phyloP scores from a whole-genome alignment of 2,329 filamentous ascomycete species.

The Alternaria sp. region DNA sequence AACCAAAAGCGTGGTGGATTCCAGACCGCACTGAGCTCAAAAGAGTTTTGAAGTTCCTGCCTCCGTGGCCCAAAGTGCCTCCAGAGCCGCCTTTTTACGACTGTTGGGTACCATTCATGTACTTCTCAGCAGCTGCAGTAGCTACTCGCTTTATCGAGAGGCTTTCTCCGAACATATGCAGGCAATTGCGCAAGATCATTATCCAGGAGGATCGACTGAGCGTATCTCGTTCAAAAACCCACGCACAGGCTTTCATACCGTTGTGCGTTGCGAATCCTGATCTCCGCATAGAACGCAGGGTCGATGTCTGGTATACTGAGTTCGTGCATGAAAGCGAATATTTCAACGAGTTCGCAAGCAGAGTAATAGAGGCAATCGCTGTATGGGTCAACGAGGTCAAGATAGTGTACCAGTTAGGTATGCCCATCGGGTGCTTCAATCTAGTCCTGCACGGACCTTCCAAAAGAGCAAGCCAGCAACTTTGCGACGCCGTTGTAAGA shows the following conservation, averaged over 20 bases:
- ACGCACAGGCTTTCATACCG: neutral
- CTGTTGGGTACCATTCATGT: neutral
- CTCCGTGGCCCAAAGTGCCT: neutral
- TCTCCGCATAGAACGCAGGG: neutral
- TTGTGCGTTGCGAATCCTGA: neutral
- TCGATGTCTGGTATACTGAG: neutral
- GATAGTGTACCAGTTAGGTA: neutral
- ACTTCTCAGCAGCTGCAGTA: neutral
- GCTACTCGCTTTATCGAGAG: neutral
- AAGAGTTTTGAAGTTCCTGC: neutral
- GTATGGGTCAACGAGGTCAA: neutral
- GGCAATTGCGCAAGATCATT: neutral
- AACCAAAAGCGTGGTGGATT: neutral
- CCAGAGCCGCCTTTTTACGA: neutral
- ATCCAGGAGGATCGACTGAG: neutral
- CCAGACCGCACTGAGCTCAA: neutral
- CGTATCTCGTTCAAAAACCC: neutral
- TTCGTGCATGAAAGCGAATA: neutral
- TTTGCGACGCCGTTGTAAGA: neutral
- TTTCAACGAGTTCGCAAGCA: accelerated
- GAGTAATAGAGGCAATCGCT: neutral
- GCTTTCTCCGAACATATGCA: neutral
- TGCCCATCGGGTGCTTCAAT: neutral
- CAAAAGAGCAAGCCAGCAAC: neutral
- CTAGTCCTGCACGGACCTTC: neutral